Base-by-base conservation (phyloP, 306 rosid species). In the Citrullus colocynthis region DNA sequence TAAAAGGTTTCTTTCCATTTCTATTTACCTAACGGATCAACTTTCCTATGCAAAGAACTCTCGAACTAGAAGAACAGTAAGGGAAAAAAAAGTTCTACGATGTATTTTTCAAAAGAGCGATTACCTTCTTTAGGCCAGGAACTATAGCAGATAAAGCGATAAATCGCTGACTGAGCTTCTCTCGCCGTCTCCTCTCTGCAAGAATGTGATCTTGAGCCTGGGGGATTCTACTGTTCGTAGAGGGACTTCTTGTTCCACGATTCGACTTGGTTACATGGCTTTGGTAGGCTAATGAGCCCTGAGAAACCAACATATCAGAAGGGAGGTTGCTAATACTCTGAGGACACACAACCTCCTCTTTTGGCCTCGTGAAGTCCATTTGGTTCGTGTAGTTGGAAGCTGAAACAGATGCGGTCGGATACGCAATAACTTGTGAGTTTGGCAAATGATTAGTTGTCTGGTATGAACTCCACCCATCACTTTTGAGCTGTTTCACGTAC, bases 121-220 rank as follows among this genome's bases (percentile, higher is more conserved):
- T 13, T 81, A 95, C 98, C 97, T 95, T 95, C 87, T 90, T 92
- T 4, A 95, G 91, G 80, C 88, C 93, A n/a, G 98, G 97, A 88
- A 92, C 86, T 60, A 92, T 84, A 45, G 98, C 98, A 78, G 98
- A 90, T 32, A 94, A 83, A 82, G 97, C 93, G 21, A 92, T 88
- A 83, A 95, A 95, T 79, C 92, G 77, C 69, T 95, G 97, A 83
- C 90, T 90, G 77, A 95, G 98, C 82, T 95, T 95, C 88, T 94
- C 97, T 32, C 98, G 78, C 12, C 98, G 83, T 79, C 87, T 92
- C 86, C 98, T 81, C 78, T 95, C 98, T 7, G 98, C 97, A 1
- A 92, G 79, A 71, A 92, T 85, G 78, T 95, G 98, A 75, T 92
- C 97, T 75, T 88, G 96, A 69, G 92, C 79, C 62, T 83, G 91